These are phyloP conservation scores for Thalassiosira mediterranea DNA, from an alignment of 352 stramenopile genomes.

Conservation along the genomic window DNA sequence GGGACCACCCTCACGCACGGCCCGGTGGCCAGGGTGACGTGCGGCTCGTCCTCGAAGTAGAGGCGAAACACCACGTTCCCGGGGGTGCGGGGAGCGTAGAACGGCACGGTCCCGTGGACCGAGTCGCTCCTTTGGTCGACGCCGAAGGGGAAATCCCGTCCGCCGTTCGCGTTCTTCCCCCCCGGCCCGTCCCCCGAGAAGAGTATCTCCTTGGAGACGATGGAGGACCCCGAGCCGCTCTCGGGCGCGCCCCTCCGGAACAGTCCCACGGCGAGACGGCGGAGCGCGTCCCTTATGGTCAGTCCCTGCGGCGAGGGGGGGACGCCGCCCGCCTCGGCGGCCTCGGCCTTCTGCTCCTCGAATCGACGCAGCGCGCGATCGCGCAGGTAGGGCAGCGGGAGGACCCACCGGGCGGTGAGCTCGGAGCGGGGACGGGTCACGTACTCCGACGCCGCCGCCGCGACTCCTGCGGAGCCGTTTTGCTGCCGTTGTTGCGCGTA, in stretches of 20 bases:
- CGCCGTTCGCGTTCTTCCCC: slow-evolving; percentile 5
- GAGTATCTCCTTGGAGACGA: slow-evolving; percentile 79
- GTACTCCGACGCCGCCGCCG: slow-evolving; percentile 6
- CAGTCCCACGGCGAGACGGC: slow-evolving; percentile 66
- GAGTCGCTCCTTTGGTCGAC: slow-evolving; percentile 58
- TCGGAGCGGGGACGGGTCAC: slow-evolving; percentile 56
- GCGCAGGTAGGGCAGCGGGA: slow-evolving; percentile 67
- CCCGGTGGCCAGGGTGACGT: slow-evolving; percentile 74
- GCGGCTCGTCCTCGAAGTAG: slow-evolving; percentile 73
- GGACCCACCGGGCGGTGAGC: slow-evolving; percentile 71
- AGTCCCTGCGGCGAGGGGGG: slow-evolving; percentile 42
- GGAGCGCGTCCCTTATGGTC: slow-evolving; percentile 55
- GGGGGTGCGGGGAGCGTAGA: slow-evolving; percentile 78
- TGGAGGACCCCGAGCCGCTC: slow-evolving; percentile 69
- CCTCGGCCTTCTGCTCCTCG: slow-evolving; percentile 20
- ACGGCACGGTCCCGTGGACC: slow-evolving; percentile 75
- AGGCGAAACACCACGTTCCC: slow-evolving; percentile 83
- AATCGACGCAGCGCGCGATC: slow-evolving; percentile 39
- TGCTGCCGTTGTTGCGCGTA: too few species aligned
- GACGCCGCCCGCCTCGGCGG: background rate
- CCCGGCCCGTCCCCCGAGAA: slow-evolving; percentile 23
- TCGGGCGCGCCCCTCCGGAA: slow-evolving; percentile 77
- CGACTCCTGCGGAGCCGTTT: slow-evolving; percentile 7
- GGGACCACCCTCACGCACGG: slow-evolving; percentile 70
- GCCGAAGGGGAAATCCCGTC: slow-evolving; percentile 57